Evolutionary conservation across 352 stramenopile species (phyloP).

Genomic region (Pythium volutum): DNA sequence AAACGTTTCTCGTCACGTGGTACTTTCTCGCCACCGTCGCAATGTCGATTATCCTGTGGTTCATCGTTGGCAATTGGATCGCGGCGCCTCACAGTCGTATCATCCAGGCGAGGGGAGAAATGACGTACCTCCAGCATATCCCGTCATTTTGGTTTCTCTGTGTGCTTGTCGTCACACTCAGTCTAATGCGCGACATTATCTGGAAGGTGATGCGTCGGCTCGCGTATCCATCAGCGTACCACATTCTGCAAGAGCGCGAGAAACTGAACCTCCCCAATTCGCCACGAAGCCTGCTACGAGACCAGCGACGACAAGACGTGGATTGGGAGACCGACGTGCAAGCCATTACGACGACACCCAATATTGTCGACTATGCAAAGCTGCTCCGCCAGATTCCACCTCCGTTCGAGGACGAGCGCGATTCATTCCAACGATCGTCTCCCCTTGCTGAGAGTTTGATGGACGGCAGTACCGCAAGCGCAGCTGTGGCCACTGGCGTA

Average conservation of each 20-base stretch:
- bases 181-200: conserved; percentile 58
- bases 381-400: conserved; percentile 41
- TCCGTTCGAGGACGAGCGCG: conserved; percentile 45
- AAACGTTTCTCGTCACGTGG: conserved; percentile 74
- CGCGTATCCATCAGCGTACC: conserved; percentile 62
- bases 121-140: conserved; percentile 55
- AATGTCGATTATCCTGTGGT: conserved; percentile 61
- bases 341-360: conserved; percentile 16
- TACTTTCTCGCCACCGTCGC: conserved; percentile 57
- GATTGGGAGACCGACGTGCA: conserved; percentile 35
- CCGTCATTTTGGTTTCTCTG: conserved; percentile 65
- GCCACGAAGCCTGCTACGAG: conserved; percentile 44
- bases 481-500: conserved; percentile 33
- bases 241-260: conserved; percentile 78
- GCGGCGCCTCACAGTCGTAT: conserved; percentile 46
- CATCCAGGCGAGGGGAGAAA: conserved; percentile 61
- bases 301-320: conserved; percentile 18
- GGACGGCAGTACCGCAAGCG: conserved; percentile 13
- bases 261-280: conserved; percentile 59
- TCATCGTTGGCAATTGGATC: conserved; percentile 59
- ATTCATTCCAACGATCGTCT: conserved; percentile 54
- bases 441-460: conserved; percentile 62
- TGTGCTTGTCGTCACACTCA: conserved; percentile 55
- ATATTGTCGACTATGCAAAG: conserved; percentile 49
- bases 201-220: conserved; percentile 76